Evolutionary conservation across 148 eudicot species (phyloP), one percentile per base, ranked within the genome.

Genomic region (Rhododendron simsii): DNA sequence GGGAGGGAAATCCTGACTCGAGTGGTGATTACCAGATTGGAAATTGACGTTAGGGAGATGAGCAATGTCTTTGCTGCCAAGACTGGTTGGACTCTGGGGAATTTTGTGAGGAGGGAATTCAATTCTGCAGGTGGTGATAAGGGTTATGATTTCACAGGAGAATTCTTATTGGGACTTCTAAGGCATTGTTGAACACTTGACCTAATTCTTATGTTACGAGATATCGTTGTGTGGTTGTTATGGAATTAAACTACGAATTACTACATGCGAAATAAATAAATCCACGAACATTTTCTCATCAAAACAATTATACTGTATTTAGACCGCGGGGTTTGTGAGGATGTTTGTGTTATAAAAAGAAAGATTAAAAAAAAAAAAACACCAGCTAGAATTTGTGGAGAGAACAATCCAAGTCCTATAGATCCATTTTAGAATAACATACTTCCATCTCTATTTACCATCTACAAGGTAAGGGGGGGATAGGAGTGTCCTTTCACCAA

Each of bases 51-150:
- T 16, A 82, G 26, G 67, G 76, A 39, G 16, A 41, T 82, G 7
- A 63, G 75, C 53, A 63, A 80, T 80, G 63, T n/a, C 14, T 80
- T 80, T 80, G 82, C 84, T 82, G 84, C 76, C 26, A 82, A 82
- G 45, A 82, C 84, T 18, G 84, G 75, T 18, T n/a, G 84, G 84
- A 21, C 74, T 37, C 75, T 61, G 8, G 74, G 53, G 4, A 82
- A 63, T 37, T 61, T 82, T 82, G 84, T 82, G 73, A 63, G 75
- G 55, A 82, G 75, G 84, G 84, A 82, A 63, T 82, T 82, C 76
- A 39, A 55, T 9, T 3, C 47, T 7, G n/a, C 13, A 8, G 50
- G 65, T 37, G 51, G 26, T 35, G 51, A 61, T 39, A 39, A 63
- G 7, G 28, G 20, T 1, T 59, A 23, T 63, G 84, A 74, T 9